Base-by-base conservation (phyloP, 306 rosid genomes). In the Urtica urens region DNA sequence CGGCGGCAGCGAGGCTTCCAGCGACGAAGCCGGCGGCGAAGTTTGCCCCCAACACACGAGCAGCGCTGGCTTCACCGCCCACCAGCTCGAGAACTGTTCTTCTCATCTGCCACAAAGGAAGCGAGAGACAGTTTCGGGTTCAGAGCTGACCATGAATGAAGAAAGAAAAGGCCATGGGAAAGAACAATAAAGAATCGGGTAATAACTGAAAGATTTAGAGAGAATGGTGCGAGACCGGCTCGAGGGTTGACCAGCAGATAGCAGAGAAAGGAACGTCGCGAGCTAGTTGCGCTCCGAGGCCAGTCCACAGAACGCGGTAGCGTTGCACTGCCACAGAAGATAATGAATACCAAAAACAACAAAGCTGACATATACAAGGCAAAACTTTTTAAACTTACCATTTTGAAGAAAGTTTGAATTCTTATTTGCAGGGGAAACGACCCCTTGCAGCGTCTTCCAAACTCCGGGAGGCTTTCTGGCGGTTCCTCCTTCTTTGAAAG, bases 211-310 rank as follows among this genome's bases (percentile, higher is more conserved):
- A n/a, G 14, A 27, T 41, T 8, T 52, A 23, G 23, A 4, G 23
- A n/a, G 53, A 57, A 45, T 33, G 33, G 55, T 25, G 37, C 66
- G 78, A 71, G 64, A 90, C 99, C 12, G 92, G 99, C 72, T 90
- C 99, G 43, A 90, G 95, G 46, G 87, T 79, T 34, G 94, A 60
- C 99, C 99, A 90, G 76, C 95, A 90, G 67, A 90, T 77, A 39
- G 92, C 95, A 69, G 99, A 90, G 64, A 70, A 90, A 34, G 99
- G 99, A 69, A 81, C 95, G 66, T 90, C 99, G 22, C 99, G 83
- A 59, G 81, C 66, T 57, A 90, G 84, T 62, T 85, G 95, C 27
- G 95, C 95, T 30, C 99, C 99, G n/a, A 90, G 87, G 62, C 99
- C 99, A 44, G 95, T 81, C 99, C 99, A 90, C 78, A 79, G 79